Base-by-base conservation (phyloP, 1,284 basidiomycete species). In the Papiliotrema laurentii region DNA sequence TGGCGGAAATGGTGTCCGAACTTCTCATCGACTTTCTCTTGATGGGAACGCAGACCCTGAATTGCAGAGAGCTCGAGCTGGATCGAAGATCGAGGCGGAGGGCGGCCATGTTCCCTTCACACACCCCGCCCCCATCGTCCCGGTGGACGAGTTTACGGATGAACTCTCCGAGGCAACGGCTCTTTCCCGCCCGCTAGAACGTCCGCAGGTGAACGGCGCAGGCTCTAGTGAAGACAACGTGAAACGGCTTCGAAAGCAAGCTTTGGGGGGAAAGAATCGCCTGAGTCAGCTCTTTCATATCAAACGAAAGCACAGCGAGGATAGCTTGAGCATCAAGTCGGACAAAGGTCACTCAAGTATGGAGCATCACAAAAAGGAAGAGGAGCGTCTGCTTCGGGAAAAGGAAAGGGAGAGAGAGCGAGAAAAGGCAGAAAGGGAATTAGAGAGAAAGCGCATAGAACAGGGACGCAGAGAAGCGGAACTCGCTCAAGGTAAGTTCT, bases 41-140 rank as follows among this genome's bases (percentile, higher is more conserved):
- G 25, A 27, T 9, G 39, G n/a, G 26, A 24, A 33, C 10, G 22
- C 21, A 7, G 27, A 22, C 3, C 38, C 19, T 13, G 11, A 24
- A 6, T 9, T 18, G 21, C 6, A 14, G 11, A 16, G 41, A 18
- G 11, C 41, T 25, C 44, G 53, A 31, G 53, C 50, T 2, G 47
- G 45, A 42, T 58, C 54, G 3, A 47, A 36, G 34, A 45, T 42
- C 3, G 58, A 59, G 18, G 45, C 43, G 18, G 58, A 61, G 18
- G 59, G 56, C 9, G 67, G 63, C 14, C 64, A 68, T 56, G 47
- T 68, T 11, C 61, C 65, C 4, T 69, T 66, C 45, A 65, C 68
- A 1, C 65, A 69, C 46, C 59, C 64, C 45, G 36, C 66, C n/a
- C 55, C 60, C 5, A 22, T 28, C 14, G 11, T 28, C 11, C 27